Conservation (phyloP, 208 protist genomes). For the Tetramitus jugosus region DNA sequence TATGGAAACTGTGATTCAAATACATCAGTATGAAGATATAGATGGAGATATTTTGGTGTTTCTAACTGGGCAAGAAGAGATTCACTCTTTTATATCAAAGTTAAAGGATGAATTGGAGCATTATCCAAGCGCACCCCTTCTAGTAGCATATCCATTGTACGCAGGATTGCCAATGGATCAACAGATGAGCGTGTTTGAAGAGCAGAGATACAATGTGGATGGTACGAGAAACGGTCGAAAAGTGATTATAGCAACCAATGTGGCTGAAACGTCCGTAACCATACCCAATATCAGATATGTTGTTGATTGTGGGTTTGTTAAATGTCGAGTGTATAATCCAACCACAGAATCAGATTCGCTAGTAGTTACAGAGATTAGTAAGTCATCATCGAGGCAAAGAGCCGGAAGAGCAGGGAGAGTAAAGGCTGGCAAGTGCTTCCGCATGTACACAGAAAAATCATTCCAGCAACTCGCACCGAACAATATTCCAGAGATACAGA, state of each 20-base stretch:
- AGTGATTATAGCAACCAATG: conserved; percentile 62
- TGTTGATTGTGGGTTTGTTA: conserved; percentile 65
- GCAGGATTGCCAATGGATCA: not conserved
- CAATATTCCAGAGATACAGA: conserved; percentile 69
- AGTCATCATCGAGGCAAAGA: conserved; percentile 75
- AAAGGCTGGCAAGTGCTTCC: conserved; percentile 68
- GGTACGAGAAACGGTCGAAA: conserved; percentile 41
- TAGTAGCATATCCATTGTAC: conserved; percentile 33
- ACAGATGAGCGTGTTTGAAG: conserved; percentile 36
- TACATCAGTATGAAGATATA: conserved; percentile 58
- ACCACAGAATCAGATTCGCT: conserved; percentile 87
- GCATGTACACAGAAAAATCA: conserved; percentile 58
- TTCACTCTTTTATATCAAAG: conserved; percentile 37
- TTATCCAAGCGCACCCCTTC: conserved; percentile 52
- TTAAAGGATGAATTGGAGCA: conserved; percentile 36
- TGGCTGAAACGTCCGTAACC: conserved; percentile 69
- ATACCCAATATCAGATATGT: conserved; percentile 71
- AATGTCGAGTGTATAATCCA: conserved; percentile 62
- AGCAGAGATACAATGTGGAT: not conserved
- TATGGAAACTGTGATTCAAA: conserved; percentile 61
- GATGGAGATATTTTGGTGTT: conserved; percentile 57
- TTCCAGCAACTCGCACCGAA: conserved; percentile 64
- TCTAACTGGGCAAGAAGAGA: conserved; percentile 63
- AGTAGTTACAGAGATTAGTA: conserved; percentile 83
- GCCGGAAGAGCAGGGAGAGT: conserved; percentile 81